A percentile compares a stretch with the other conserved stretches of the same genome.
Conservation (phyloP, 2,329 filamentous ascomycete species). For the Fonsecaea pedrosoi region DNA sequence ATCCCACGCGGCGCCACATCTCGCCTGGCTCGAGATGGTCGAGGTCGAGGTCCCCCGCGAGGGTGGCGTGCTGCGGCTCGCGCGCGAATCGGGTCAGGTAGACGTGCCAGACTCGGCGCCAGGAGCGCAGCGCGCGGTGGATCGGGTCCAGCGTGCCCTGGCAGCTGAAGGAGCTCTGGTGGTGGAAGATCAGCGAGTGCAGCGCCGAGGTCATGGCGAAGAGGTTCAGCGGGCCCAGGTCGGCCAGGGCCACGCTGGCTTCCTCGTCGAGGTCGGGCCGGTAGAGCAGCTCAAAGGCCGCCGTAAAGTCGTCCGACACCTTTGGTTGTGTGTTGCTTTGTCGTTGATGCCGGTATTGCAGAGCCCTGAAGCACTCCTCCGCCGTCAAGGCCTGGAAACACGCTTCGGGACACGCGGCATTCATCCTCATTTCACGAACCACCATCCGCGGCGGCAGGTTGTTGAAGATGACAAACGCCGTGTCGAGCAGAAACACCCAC, state of each 20-base stretch:
- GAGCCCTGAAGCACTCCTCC: conserved; percentile 40
- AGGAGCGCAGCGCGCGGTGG: conserved; percentile 40
- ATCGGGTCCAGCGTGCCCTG: conserved; percentile 43
- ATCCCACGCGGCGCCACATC: conserved; percentile 48
- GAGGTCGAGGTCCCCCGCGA: conserved; percentile 27
- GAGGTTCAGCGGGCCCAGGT: conserved; percentile 40
- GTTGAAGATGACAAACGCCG: conserved; percentile 52
- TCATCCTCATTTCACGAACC: conserved; percentile 50
- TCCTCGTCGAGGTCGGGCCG: background rate
- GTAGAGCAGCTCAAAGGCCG: conserved; percentile 27
- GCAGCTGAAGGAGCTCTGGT: conserved; percentile 45
- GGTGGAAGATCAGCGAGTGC: conserved; percentile 47
- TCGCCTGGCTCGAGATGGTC: conserved; percentile 33
- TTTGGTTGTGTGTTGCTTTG: conserved; percentile 23
- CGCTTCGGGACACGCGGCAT: conserved; percentile 46
- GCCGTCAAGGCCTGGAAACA: conserved; percentile 49
- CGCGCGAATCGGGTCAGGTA: conserved; percentile 13
- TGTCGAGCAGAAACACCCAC: conserved; percentile 50
- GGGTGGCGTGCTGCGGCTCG: conserved; percentile 15
- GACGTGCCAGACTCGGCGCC: conserved; percentile 41
- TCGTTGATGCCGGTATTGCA: background rate
- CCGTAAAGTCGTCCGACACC: conserved; percentile 33
- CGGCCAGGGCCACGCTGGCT: background rate
- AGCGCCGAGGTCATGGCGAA: conserved; percentile 41
- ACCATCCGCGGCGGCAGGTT: conserved; percentile 51